Base-by-base conservation (phyloP, 306 rosid genomes). In the Macrotyloma uniflorum region DNA sequence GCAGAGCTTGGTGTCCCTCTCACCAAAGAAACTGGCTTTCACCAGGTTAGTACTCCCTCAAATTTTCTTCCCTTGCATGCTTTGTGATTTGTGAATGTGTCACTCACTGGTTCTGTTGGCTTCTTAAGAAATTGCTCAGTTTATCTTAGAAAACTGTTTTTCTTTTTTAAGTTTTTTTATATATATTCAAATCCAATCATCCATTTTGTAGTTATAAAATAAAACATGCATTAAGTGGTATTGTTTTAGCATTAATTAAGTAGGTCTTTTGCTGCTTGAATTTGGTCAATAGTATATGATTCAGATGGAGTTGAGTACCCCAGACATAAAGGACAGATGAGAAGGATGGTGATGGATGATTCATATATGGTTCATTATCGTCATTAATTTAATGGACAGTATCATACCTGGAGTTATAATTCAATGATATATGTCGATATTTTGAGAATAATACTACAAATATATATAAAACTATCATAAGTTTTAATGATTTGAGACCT, bases 1-100 rank as follows among this genome's bases (percentile, higher is more conserved):
- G 86, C 91, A 11, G 94, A 90, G 79, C 89, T 91, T 18, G 97
- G 97, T 32, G 88, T 91, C 38, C 97, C 94, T 10, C 91, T 91
- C 54, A 88, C 97, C 66, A 73, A 19, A 33, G 90, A 91, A 28
- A 62, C 54, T 45, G 97, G 97, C 10, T 91, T 91, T 79, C 94
- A 91, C 72, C 94, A 91, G 91, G 97, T 91, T 32, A 80, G 84
- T 26, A 15, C 0, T 67, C 36, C 46, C 33, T 49, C 53, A 8
- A 8, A 18, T 67, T 28, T 30, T 26, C 18, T 38, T 32, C n/a
- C 33, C 6, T 28, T 67, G 49, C 28, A 18, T 35, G 16, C n/a
- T 38, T 72, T 14, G 16, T 47, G 12, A 51, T 51, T 51, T 51
- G 15, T 22, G n/a, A 50, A 47, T 23, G 14, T 62, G 13, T 6